Base-by-base conservation (phyloP, 352 stramenopile genomes). In the Phytophthora crassamura region DNA sequence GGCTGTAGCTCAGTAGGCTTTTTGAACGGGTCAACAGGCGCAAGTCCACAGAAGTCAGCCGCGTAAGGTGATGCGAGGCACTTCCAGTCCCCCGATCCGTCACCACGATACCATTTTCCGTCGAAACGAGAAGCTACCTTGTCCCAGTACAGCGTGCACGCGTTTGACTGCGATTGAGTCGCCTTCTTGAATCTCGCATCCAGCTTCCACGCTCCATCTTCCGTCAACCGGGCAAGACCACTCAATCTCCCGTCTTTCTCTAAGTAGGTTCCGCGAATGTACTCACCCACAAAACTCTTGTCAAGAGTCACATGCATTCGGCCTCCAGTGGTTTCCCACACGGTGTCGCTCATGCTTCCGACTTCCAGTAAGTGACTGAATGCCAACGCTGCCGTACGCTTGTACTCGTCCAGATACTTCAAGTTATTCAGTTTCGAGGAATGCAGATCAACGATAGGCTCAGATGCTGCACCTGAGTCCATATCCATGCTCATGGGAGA, bases 101-200 rank as follows among this genome's bases (percentile, higher is more conserved):
- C 87, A 25, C 88, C 88, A 16, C 88, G 86, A 69, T 85, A 94
- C 86, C 86, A 96, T 59, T 93, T 92, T 3, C 88, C 88, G 40
- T 91, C 75, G 55, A 96, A 94, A 16, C 82, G 80, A 18, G 78
- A 77, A 22, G 72, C 65, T 28, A 39, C 60, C 9, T 71, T 64
- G 47, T 93, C 72, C 81, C 86, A 94, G 48, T 86, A 76, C 5
- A 94, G 55, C 14, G 78, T 74, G 7, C 91, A 77, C 11, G 85
- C 82, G 40, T 95, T 94, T 14, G 84, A 83, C 51, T 90, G 81
- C 1, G 82, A 84, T 45, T 93, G 83, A 1, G 66, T 77, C 4
- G 69, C 40, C 53, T 93, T 91, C 49, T 91, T 92, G 57, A 85
- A 95, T 36, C 57, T 74, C 8, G 82, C 88, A 35, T 89, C 66